phyloP scores from a whole-genome alignment of 345 rosid genomes.

The Excoecaria agallocha region DNA sequence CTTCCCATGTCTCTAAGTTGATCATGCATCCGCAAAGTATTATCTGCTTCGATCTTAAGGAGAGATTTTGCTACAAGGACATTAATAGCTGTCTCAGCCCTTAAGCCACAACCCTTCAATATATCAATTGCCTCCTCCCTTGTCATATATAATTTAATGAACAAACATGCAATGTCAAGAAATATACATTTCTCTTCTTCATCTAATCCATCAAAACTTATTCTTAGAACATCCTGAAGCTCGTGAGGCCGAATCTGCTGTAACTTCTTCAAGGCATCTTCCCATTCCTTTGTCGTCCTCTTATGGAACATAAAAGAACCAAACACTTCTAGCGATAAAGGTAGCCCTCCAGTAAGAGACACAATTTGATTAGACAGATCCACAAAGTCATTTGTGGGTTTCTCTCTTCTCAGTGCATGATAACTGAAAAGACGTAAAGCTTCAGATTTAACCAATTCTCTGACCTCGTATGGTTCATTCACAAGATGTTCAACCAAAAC shows the following conservation, averaged over 20 bases:
- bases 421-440: slow-evolving; percentile 55
- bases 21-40: slow-evolving; percentile 68
- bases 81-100: slow-evolving; percentile 43
- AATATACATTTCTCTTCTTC: slow-evolving; percentile 43
- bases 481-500: slow-evolving; percentile 33
- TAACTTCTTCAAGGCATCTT: slow-evolving; percentile 44
- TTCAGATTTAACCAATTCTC: slow-evolving; percentile 29
- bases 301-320: slow-evolving; percentile 55
- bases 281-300: slow-evolving; percentile 51
- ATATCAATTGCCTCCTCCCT: slow-evolving; percentile 49
- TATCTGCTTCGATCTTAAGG: slow-evolving; percentile 32
- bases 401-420: slow-evolving; percentile 55
- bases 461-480: slow-evolving; percentile 43
- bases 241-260: slow-evolving; percentile 17
- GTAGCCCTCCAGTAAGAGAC: slow-evolving; percentile 43
- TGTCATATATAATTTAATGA: slow-evolving; percentile 37
- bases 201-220: slow-evolving; percentile 59
- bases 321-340: slow-evolving; percentile 73
- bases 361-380: slow-evolving; percentile 43
- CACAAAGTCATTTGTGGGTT: slow-evolving; percentile 36
- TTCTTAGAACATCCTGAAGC: slow-evolving; percentile 44
- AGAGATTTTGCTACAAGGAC: slow-evolving; percentile 55
- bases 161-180: slow-evolving; percentile 71
- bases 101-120: slow-evolving; percentile 57
- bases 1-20: slow-evolving; percentile 77